A percentile compares a stretch with the other conserved stretches of the same genome.
Conservation (phyloP, 2,329 filamentous ascomycete genomes). For the Neoscytalidium dimidiatum region DNA sequence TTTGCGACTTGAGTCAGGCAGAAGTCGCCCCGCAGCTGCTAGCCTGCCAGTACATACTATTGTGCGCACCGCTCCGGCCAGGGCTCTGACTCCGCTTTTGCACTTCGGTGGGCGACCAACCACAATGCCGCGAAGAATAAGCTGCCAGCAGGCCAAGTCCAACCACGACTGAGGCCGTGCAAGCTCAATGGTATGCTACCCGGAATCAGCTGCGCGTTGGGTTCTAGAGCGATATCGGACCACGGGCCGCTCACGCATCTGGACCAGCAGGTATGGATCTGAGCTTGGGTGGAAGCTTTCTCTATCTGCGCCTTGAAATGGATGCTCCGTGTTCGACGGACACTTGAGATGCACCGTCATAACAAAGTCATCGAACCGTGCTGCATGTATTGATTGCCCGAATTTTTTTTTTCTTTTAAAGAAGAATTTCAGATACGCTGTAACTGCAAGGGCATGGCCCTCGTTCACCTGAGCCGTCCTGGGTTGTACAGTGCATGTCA, state of each 20-base stretch:
- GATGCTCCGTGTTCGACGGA: background rate
- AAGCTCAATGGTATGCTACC: too few relatives aligned
- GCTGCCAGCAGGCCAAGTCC: too few relatives aligned
- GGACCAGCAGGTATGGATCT: background rate
- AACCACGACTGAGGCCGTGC: too few relatives aligned
- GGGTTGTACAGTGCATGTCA: background rate
- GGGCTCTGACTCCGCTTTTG: background rate
- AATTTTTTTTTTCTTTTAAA: too few relatives aligned
- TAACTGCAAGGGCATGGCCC: background rate
- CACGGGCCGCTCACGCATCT: background rate
- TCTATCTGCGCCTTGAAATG: background rate
- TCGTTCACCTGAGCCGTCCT: background rate
- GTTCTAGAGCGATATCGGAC: background rate
- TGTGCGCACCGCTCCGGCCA: background rate
- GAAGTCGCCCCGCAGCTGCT: background rate
- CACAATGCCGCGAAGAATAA: too few relatives aligned
- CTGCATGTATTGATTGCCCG: too few relatives aligned
- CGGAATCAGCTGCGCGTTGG: too few relatives aligned
- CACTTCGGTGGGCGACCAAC: slow-evolving; percentile 1
- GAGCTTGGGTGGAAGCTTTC: background rate
- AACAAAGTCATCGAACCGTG: background rate
- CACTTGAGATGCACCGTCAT: background rate
- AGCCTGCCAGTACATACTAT: too few relatives aligned
- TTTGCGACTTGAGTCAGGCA: slow-evolving; percentile 5
- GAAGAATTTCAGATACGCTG: background rate